Conservation (phyloP, 192 early-diverging fungal genomes). For the Backusella sp. region DNA sequence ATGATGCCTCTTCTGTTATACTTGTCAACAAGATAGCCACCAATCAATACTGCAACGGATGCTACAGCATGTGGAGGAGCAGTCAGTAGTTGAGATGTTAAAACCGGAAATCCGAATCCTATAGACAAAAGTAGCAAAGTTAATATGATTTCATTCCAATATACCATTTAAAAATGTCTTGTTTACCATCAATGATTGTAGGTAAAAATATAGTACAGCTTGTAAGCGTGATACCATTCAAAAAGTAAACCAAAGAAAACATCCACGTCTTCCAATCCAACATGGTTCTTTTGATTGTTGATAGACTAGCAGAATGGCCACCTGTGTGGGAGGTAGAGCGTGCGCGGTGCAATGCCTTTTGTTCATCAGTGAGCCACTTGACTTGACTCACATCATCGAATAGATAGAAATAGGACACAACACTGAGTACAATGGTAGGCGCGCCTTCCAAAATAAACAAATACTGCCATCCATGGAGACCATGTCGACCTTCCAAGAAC, state of each 20-base stretch:
- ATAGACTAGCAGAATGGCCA: slow-evolving; percentile 1
- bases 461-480: slow-evolving; percentile 67
- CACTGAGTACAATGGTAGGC: slow-evolving; percentile 56
- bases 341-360: slow-evolving; percentile 25
- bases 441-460: slow-evolving; percentile 72
- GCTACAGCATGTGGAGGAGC: slow-evolving; percentile 13
- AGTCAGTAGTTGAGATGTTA: slow-evolving; percentile 25
- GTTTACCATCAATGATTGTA: slow-evolving; percentile 23
- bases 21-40: slow-evolving; percentile 17
- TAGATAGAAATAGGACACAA: slow-evolving; percentile 50
- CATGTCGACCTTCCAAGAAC: slow-evolving; percentile 51
- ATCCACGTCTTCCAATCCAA: slow-evolving; percentile 27
- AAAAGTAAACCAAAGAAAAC: slow-evolving; percentile 19
- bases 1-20: slow-evolving; percentile 18
- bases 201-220: slow-evolving; percentile 18
- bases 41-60: slow-evolving; percentile 1
- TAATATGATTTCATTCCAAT: neutral
- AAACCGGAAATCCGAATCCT: slow-evolving; percentile 30
- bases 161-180: neutral
- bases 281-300: neutral
- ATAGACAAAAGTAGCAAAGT: neutral
- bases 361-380: slow-evolving; percentile 19
- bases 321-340: neutral
- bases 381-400: slow-evolving; percentile 19
- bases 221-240: slow-evolving; percentile 15